Base-by-base conservation (phyloP, 306 rosid species). In the Quercus dentata region DNA sequence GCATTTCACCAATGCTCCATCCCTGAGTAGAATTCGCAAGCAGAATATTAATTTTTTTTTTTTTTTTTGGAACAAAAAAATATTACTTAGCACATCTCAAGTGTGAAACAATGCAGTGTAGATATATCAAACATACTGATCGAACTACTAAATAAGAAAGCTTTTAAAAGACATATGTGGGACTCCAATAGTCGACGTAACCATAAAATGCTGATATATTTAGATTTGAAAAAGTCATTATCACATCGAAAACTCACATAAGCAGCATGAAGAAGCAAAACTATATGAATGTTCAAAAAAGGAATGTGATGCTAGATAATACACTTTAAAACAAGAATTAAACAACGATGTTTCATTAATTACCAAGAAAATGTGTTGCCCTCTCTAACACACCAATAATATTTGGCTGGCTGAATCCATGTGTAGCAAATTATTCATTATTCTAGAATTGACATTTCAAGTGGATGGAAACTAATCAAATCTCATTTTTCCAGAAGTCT, bases 1-100 rank as follows among this genome's bases (percentile, higher is more conserved):
- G 51, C 99, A 95, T 78, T 91, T 95, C 86, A 93, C 94, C 78
- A 93, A 77, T 80, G 58, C 84, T 54, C 97, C 99, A 76, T 93
- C 96, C 96, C 99, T 92, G 82, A 73, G 85, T 72, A 83, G 30
- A 80, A 80, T 31, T 4, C 12, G 75, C 25, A n/a, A 73, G 6
- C 19, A 76, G 71, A 79, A 74, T 68, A n/a, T 1, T 5, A 12
- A 5, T 64, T 61, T 27, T 27, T 27, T 27, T 25, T 25, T 25
- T 27, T n/a, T n/a, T 27, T 41, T 41, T 41, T 8, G 3, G 12
- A 41, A 78, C 20, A n/a, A 73, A 44, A 18, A 57, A 79, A 76
- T 71, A n/a, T 0, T 5, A 15, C 19, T 70, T 61, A 74, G 46
- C 46, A 79, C 41, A 81, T 5, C 17, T 21, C 11, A 70, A 74